These are phyloP conservation scores for Phyllosticta citriasiana DNA, from an alignment of 2,329 filamentous ascomycete genomes.

Conservation along the genomic window DNA sequence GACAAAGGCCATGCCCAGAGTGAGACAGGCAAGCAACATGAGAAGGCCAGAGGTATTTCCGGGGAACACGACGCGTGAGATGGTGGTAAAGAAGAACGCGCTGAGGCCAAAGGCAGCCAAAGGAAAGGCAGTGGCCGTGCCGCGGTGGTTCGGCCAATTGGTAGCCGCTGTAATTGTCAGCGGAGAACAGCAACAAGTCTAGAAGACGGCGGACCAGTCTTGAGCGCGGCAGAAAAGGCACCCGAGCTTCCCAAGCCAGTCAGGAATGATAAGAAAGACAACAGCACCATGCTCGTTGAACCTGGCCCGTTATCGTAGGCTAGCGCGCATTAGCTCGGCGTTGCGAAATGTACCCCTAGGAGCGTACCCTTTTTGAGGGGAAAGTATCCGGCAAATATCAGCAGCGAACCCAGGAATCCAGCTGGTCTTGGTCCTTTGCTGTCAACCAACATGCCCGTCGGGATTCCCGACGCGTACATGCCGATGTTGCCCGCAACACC, in stretches of 20 bases:
- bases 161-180: constrained; percentile 53
- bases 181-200: neutral
- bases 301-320: constrained; percentile 63
- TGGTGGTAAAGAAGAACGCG: constrained; percentile 86
- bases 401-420: constrained; percentile 61
- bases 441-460: constrained; percentile 81
- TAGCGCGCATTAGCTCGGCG: constrained; percentile 25
- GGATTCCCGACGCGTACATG: constrained; percentile 88
- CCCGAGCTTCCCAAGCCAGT: constrained; percentile 83
- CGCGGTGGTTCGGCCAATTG: constrained; percentile 84
- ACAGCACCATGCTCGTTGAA: constrained; percentile 42
- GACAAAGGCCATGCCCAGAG: constrained; percentile 61
- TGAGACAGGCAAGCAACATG: constrained; percentile 69
- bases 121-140: constrained; percentile 89
- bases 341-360: neutral
- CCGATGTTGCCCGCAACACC: constrained; percentile 72
- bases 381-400: constrained; percentile 73
- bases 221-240: constrained; percentile 82
- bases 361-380: constrained; percentile 55
- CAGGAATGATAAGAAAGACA: constrained; percentile 78
- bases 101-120: constrained; percentile 88
- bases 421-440: constrained; percentile 68
- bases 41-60: constrained; percentile 76
- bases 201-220: constrained; percentile 43
- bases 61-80: constrained; percentile 68